Conservation (phyloP, 2,329 filamentous ascomycete species). For the Diaporthe australafricana region DNA sequence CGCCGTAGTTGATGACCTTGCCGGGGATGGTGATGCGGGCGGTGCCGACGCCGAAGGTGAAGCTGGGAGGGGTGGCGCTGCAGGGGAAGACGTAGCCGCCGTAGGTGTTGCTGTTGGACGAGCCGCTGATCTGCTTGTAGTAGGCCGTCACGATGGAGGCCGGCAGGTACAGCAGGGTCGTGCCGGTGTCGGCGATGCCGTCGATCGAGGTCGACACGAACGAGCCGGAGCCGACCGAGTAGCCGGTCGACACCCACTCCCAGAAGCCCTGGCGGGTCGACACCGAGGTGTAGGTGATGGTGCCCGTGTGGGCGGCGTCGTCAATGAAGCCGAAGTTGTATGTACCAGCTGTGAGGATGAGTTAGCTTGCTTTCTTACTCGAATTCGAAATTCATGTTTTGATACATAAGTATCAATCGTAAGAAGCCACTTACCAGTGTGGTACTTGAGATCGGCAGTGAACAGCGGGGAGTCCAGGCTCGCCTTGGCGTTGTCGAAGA, state of each 20-base stretch:
- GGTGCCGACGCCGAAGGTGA: constrained; percentile 39
- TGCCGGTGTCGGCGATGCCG: constrained; percentile 67
- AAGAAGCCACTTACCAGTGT: constrained; percentile 41
- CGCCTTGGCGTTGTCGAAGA: constrained; percentile 49
- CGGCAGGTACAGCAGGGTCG: constrained; percentile 63
- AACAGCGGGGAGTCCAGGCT: constrained; percentile 47
- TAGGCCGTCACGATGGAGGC: constrained; percentile 59
- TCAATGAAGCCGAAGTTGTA: constrained; percentile 61
- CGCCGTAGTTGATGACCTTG: constrained; percentile 39
- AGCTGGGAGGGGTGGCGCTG: constrained; percentile 38
- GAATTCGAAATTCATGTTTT: background rate
- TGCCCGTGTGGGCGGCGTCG: constrained; percentile 63
- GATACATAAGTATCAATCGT: too few relatives aligned
- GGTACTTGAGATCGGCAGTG: constrained; percentile 47
- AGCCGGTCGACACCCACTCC: constrained; percentile 60
- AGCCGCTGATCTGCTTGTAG: constrained; percentile 58
- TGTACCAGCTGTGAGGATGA: constrained; percentile 37
- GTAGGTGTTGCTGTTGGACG: constrained; percentile 45
- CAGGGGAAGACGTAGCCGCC: constrained; percentile 40
- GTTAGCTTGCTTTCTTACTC: background rate
- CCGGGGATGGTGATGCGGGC: constrained; percentile 38
- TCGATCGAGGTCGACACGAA: constrained; percentile 47
- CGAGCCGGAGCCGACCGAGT: constrained; percentile 47
- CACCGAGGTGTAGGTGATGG: constrained; percentile 66
- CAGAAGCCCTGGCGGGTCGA: constrained; percentile 70